Evolutionary conservation across 805 yeast species (phyloP), one percentile per base, ranked within the genome.

Genomic region (Pichia scutulata): DNA sequence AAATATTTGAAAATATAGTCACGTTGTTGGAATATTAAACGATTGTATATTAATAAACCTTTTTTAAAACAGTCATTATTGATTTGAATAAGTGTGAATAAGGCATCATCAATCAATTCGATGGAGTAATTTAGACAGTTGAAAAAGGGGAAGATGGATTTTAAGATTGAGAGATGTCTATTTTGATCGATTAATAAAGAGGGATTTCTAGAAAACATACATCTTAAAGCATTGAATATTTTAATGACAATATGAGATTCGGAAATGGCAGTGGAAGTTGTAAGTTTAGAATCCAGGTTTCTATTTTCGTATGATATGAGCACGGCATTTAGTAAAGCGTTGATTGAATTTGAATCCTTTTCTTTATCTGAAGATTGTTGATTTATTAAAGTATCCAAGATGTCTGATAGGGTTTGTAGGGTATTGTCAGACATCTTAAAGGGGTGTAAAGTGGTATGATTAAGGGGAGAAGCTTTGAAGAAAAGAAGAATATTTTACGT

Each of bases 311-410:
- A 65, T 1, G 60, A 60, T 0, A 67, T 62, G 33, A 67, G 48
- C 7, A 67, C 70, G 16, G 58, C 60, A 21, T 52, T 52, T 8
- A 66, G 43, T 16, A 67, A 52, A 7, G 68, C 63, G 44, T 60
- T 59, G 14, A 66, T 52, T 14, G 70, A 65, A 40, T 60, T 57
- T 16, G 62, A 52, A 44, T 65, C 67, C 33, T 60, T 64, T 16
- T 48, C 41, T 39, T 51, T 53, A 2, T 61, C 66, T 33, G 54
- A 60, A 1, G 63, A 57, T 33, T 59, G 55, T 48, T 62, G 65
- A 6, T 51, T 45, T 1, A 64, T 53, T 24, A 64, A 41, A 9
- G 65, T 61, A 43, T 64, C 67, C 44, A 64, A 48, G 9, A 64
- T 65, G 3, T 47, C 41, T 1, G 65, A 61, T 7, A 64, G 55